phyloP scores from a whole-genome alignment of 176 grass and related monocot genomes.

The Phragmites australis region DNA sequence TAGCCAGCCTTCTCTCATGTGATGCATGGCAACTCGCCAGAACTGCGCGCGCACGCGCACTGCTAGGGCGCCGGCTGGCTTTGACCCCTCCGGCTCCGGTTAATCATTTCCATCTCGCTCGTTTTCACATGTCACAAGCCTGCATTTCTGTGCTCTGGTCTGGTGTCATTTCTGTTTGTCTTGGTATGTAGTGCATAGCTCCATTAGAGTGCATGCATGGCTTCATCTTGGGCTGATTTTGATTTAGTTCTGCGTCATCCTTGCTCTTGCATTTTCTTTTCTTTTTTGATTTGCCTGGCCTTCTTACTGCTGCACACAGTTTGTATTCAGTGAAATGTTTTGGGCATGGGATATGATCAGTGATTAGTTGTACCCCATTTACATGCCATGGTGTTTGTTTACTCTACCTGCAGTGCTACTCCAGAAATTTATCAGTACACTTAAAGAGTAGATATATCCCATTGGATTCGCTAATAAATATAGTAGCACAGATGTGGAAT shows the following conservation, averaged over 20 bases:
- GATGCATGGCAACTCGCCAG: slow-evolving; percentile 41
- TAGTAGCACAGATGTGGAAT: neutral
- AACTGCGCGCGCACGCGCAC: slow-evolving; percentile 1
- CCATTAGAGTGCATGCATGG: neutral
- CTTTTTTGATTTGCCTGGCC: no score
- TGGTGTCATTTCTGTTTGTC: neutral
- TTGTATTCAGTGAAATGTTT: neutral
- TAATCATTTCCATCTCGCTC: neutral
- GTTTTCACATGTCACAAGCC: neutral
- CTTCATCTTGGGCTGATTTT: neutral
- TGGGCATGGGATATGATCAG: no score
- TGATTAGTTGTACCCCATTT: neutral
- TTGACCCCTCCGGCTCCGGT: neutral
- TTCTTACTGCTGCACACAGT: neutral
- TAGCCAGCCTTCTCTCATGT: slow-evolving; percentile 35
- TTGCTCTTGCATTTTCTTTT: no score
- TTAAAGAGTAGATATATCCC: neutral
- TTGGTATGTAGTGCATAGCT: neutral
- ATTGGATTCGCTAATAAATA: neutral
- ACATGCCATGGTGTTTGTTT: neutral
- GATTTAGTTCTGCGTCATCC: neutral
- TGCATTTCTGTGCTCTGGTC: no score
- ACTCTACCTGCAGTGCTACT: neutral
- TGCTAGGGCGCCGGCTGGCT: neutral
- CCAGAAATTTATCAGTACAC: neutral